Evolutionary conservation across 345 rosid genomes (phyloP).

Genomic region (Durio zibethinus): DNA sequence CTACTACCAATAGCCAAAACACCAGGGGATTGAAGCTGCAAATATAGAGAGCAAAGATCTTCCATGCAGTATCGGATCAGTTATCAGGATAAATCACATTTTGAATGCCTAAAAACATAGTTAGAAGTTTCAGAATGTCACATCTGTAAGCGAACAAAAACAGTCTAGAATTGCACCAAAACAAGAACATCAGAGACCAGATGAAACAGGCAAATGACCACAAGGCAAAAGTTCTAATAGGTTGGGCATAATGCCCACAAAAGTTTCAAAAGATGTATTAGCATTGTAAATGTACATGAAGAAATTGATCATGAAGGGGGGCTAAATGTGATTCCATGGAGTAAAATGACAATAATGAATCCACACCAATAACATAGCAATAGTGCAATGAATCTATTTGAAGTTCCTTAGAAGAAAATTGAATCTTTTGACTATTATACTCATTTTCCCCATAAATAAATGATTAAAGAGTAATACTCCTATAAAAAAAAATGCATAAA

Average conservation of each 20-base stretch:
- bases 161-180: background rate
- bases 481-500: background rate
- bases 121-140: background rate
- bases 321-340: background rate
- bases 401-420: background rate
- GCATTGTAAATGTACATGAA: background rate
- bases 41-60: slow-evolving; percentile 3
- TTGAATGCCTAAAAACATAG: background rate
- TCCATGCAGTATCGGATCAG: slow-evolving; percentile 13
- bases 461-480: background rate
- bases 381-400: background rate
- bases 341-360: background rate
- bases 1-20: slow-evolving; percentile 97
- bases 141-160: slow-evolving; percentile 1
- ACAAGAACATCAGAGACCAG: background rate
- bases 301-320: background rate
- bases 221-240: background rate
- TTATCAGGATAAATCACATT: background rate
- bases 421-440: background rate
- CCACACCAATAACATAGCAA: background rate
- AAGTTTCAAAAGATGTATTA: background rate
- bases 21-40: slow-evolving; percentile 90
- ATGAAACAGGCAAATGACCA: background rate
- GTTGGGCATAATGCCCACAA: background rate
- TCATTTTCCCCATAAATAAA: background rate